A percentile compares a stretch with the other conserved stretches of the same genome.
Conservation (phyloP, 2,329 filamentous ascomycete species). For the Ophiostoma piceae region DNA sequence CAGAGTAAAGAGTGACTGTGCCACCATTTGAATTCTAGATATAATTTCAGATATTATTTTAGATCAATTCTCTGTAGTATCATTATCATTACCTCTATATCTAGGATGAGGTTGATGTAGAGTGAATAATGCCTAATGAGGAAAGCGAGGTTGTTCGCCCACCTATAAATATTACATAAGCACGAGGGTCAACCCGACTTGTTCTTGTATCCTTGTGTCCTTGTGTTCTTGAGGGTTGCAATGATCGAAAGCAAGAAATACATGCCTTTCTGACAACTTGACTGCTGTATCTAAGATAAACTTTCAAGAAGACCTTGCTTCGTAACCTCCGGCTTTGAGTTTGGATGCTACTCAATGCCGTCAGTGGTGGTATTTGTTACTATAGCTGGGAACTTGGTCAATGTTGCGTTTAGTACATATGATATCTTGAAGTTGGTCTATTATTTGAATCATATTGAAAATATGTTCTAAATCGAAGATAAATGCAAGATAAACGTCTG, state of each 20-base stretch:
- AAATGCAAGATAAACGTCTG: no score
- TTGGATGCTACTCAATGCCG: not conserved
- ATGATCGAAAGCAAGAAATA: not conserved
- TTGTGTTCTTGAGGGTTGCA: not conserved
- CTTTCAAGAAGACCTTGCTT: not conserved
- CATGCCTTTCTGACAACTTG: not conserved
- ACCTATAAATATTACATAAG: not conserved
- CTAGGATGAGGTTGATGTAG: not conserved
- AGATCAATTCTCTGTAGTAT: no score
- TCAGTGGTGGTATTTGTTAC: not conserved
- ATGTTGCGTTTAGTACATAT: not conserved
- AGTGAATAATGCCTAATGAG: not conserved
- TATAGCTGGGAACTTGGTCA: not conserved
- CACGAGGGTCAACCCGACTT: not conserved
- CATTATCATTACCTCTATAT: not conserved
- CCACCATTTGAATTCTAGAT: not conserved
- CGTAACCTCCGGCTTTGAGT: no score
- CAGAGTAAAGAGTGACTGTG: not conserved
- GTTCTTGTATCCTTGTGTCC: no score
- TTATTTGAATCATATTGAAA: no score
- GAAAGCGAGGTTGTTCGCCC: not conserved
- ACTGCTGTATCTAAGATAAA: not conserved
- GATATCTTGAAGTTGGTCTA: not conserved
- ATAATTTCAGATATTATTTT: not conserved
- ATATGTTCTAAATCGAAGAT: no score